Evolutionary conservation across 2,329 filamentous ascomycete genomes (phyloP), one percentile per base, ranked within the genome.

Genomic region (Ophiosphaerella herpotricha): DNA sequence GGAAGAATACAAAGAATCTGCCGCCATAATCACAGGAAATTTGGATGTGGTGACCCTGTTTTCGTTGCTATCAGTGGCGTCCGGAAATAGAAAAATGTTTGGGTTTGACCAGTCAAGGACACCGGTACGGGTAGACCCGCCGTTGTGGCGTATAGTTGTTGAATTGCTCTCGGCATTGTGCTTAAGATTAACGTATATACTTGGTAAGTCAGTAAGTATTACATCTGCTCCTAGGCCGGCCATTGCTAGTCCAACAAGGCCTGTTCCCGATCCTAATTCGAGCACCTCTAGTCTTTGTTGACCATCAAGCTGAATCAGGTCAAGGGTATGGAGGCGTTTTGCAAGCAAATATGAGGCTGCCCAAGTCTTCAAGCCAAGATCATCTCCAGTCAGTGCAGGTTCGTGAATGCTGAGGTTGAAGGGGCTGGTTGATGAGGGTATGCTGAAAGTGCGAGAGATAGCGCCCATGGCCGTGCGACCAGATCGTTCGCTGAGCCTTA

Each of bases 361-460:
- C 94, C 94, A 97, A 0, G 94, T 99, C 74, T 99, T 97, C 71
- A 95, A 81, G 1, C 94, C 94, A 14, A 97, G 79, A 51, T 90
- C 89, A 72, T 97, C 93, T 6, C 89, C 89, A 0, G 90, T 96
- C 48, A 97, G 78, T 1, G 91, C 86, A 1, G 94, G 94, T 70
- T 99, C 94, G 48, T 90, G 83, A 34, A 99, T 85, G 32, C 82
- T 80, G 43, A 99, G 77, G 39, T 86, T 81, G 42, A 73, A 69
- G 2, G 60, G 50, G 21, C 57, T 57, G n/a, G 67, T 68, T 9
- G 72, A 70, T 12, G 74, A 67, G 23, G 83, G 81, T 36, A 89
- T 83, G 7, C 63, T 73, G 69, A 89, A 89, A 9, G 75, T 77
- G 36, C 87, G 79, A 39, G 79, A 82, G 60, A 89, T 79, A 24